Conservation (phyloP, 2,329 filamentous ascomycete genomes). For the Cercospora canescens region DNA sequence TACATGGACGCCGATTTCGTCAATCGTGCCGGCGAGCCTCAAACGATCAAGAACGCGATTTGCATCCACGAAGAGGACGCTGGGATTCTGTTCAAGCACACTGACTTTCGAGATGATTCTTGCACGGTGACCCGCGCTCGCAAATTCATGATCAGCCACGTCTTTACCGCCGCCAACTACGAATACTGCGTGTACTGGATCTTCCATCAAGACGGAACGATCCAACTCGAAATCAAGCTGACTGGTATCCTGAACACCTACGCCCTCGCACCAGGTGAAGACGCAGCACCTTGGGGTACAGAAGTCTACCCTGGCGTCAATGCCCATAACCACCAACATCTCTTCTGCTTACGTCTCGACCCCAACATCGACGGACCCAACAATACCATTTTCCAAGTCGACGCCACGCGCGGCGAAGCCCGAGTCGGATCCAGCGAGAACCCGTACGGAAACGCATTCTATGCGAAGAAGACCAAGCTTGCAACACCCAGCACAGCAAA, state of each 20-base stretch:
- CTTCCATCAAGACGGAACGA: constrained; percentile 87
- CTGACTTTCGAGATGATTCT: constrained; percentile 88
- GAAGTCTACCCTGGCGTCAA: constrained; percentile 90
- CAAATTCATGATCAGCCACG: constrained; percentile 83
- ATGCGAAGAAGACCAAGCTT: constrained; percentile 78
- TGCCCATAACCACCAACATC: constrained; percentile 92
- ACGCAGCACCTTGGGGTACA: constrained; percentile 84
- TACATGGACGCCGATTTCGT: constrained; percentile 89
- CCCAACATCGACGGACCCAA: constrained; percentile 81
- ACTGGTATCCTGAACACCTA: constrained; percentile 95
- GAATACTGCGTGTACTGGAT: constrained; percentile 88
- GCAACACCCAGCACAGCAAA: constrained; percentile 66
- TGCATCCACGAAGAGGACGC: constrained; percentile 94
- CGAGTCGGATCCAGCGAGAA: constrained; percentile 81
- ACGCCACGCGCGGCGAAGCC: constrained; percentile 69
- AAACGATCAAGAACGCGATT: constrained; percentile 87
- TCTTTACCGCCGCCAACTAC: constrained; percentile 95
- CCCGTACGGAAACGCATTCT: constrained; percentile 87
- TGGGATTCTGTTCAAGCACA: constrained; percentile 85
- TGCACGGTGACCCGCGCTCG: constrained; percentile 81
- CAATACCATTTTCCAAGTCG: constrained; percentile 83
- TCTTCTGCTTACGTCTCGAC: constrained; percentile 88
- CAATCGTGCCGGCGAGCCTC: constrained; percentile 68
- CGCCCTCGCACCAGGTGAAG: constrained; percentile 74
- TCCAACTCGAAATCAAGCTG: constrained; percentile 86